Percentiles rank a stretch among this genome's conserved stretches.
Conservation (phyloP, 345 rosid genomes). For the Excoecaria agallocha region DNA sequence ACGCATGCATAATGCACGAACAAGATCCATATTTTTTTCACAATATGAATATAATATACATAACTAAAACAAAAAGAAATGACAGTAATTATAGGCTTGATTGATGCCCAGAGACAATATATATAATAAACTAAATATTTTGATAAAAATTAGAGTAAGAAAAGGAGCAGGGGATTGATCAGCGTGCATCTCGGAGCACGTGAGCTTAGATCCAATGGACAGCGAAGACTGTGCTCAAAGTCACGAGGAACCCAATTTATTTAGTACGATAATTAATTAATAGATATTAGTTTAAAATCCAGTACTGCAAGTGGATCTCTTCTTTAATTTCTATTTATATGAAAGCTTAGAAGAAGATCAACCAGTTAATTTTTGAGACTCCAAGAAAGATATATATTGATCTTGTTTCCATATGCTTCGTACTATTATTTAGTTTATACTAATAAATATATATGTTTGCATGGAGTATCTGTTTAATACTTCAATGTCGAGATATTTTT, state of each 20-base stretch:
- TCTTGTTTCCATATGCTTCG: constrained; percentile 19
- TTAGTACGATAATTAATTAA: neutral
- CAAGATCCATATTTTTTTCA: neutral
- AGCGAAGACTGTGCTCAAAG: constrained; percentile 34
- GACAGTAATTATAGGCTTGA: no score
- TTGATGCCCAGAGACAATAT: no score
- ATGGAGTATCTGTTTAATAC: neutral
- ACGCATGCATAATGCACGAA: neutral
- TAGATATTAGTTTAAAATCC: constrained; percentile 16
- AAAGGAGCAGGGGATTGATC: constrained; percentile 14
- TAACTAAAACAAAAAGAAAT: neutral
- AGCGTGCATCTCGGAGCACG: constrained; percentile 54
- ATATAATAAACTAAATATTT: no score
- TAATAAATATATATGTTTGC: neutral
- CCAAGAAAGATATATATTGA: constrained; percentile 29
- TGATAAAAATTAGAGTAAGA: no score
- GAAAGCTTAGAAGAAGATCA: neutral
- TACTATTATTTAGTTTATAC: neutral
- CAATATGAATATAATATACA: neutral
- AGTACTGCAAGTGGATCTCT: constrained; percentile 6
- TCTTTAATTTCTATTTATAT: neutral
- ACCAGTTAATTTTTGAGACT: constrained; percentile 7
- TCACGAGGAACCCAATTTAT: constrained; percentile 34
- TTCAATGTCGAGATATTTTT: neutral
- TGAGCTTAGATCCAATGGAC: constrained; percentile 44